Evolutionary conservation across 257 asterid species (phyloP).

Genomic region (Cynanchum wilfordii): DNA sequence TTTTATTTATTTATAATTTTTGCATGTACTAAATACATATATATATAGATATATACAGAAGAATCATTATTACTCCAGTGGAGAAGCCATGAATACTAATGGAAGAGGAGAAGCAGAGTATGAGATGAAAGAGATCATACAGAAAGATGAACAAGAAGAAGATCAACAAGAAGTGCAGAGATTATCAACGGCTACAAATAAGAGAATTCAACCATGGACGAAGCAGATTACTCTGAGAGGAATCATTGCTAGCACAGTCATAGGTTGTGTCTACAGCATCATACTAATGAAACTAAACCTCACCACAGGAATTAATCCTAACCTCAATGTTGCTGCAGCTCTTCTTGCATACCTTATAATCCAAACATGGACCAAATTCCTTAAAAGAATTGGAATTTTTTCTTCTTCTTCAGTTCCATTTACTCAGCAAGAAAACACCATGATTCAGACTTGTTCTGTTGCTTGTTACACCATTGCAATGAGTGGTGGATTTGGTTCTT

Average conservation of each 20-base stretch:
- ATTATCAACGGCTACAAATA: not conserved
- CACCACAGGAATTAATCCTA: conserved; percentile 75
- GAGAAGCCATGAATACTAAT: conserved; percentile 25
- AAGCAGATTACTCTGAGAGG: conserved; percentile 64
- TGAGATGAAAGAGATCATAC: conserved; percentile 18
- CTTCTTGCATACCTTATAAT: conserved; percentile 58
- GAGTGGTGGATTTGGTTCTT: conserved; percentile 94
- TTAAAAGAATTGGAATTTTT: conserved; percentile 37
- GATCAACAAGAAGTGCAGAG: conserved; percentile 1
- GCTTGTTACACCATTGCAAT: conserved; percentile 81
- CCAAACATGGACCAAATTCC: conserved; percentile 52
- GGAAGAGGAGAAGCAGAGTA: conserved; percentile 10
- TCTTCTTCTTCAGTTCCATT: conserved; percentile 43
- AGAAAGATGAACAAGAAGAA: conserved; percentile 11
- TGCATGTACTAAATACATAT: not conserved
- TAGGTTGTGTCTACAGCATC: conserved; percentile 64
- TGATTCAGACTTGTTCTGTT: conserved; percentile 84
- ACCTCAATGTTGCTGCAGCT: conserved; percentile 84
- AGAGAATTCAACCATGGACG: conserved; percentile 52
- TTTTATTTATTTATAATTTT: too few relatives aligned
- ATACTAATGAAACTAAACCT: conserved; percentile 72
- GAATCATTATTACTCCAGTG: not conserved
- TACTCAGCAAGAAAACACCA: conserved; percentile 85
- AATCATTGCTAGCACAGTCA: conserved; percentile 43
- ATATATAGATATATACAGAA: too few relatives aligned